Evolutionary conservation across 306 rosid genomes (phyloP), one percentile per base, ranked within the genome.

Genomic region (Vigna mungo): DNA sequence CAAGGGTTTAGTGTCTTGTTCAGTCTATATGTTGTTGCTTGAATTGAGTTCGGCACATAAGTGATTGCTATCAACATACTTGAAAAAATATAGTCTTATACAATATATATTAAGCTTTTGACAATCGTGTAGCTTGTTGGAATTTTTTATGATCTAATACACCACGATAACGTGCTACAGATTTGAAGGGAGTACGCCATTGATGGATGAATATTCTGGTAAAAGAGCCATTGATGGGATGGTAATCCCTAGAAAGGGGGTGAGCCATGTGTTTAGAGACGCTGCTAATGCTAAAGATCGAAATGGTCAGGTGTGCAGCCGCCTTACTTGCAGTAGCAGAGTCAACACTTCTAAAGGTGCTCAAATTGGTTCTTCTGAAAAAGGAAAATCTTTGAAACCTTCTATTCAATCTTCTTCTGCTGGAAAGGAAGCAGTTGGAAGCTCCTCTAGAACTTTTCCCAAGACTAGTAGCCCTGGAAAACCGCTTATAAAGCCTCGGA

Each of bases 121-220:
- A 18, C 10, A 81, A 23, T 68, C 37, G 14, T 58, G 47, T 81
- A 49, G 39, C 25, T 23, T 81, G 61, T 68, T 43, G 51, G 79
- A 44, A 54, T 12, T 73, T 68, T 77, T 63, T 14, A 69, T 63
- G 2, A 18, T 62, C 36, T 78, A 21, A 37, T 63, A 10, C 58
- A 48, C 61, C 10, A 6, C 56, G 64, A 53, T 65, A n/a, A 30
- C 67, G 17, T 86, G 53, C 85, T 85, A 61, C 87, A 88, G 96
- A 84, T 79, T 83, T 82, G 85, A 85, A 82, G 75, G 82, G 80
- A 67, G 59, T 21, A 68, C 32, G 15, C 52, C 36, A 82, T 74
- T 71, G 88, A 93, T 96, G 99, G 98, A 91, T 84, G 97, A 83
- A 54, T 92, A 79, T 85, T 87, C 96, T 21, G 87, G 97, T 76